These are phyloP conservation scores for Trifolium dubium DNA, from an alignment of 306 rosid species.

Conservation along the genomic window DNA sequence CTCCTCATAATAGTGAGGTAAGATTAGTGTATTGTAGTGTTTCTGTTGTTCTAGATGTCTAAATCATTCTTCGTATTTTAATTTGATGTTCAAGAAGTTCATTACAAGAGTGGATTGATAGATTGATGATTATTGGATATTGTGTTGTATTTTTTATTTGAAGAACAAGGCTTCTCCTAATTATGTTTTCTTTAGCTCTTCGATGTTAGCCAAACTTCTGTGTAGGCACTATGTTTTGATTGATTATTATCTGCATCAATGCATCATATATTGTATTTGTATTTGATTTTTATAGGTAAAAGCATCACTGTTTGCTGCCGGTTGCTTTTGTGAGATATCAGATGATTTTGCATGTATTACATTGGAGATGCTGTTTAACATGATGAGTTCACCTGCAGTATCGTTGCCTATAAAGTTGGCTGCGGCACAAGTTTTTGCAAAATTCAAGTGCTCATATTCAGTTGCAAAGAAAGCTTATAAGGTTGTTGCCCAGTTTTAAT, in stretches of 20 bases:
- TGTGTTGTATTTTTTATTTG: constrained; percentile 25
- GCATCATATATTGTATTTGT: constrained; percentile 19
- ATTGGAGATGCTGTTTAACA: constrained; percentile 65
- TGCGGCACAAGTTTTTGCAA: constrained; percentile 67
- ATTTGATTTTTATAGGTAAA: constrained; percentile 57
- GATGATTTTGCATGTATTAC: constrained; percentile 74
- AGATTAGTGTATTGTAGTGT: constrained; percentile 28
- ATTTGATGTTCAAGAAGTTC: constrained; percentile 31
- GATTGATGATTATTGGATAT: constrained; percentile 1
- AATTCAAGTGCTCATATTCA: constrained; percentile 64
- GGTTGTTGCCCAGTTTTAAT: constrained; percentile 51
- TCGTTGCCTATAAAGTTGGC: constrained; percentile 54
- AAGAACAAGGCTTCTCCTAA: constrained; percentile 22
- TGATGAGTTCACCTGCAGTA: constrained; percentile 58
- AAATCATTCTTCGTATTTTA: constrained; percentile 1
- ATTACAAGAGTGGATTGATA: constrained; percentile 1
- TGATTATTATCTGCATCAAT: constrained; percentile 23
- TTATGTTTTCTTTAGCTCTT: constrained; percentile 18
- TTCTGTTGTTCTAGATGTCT: neutral
- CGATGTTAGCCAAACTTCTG: constrained; percentile 22
- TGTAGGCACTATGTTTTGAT: neutral
- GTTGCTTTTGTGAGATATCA: constrained; percentile 78
- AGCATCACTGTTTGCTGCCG: constrained; percentile 83
- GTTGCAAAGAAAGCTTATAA: constrained; percentile 65
- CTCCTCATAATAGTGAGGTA: constrained; percentile 73